Conservation (phyloP, 257 asterid genomes). For the Ilex aquifolium region DNA sequence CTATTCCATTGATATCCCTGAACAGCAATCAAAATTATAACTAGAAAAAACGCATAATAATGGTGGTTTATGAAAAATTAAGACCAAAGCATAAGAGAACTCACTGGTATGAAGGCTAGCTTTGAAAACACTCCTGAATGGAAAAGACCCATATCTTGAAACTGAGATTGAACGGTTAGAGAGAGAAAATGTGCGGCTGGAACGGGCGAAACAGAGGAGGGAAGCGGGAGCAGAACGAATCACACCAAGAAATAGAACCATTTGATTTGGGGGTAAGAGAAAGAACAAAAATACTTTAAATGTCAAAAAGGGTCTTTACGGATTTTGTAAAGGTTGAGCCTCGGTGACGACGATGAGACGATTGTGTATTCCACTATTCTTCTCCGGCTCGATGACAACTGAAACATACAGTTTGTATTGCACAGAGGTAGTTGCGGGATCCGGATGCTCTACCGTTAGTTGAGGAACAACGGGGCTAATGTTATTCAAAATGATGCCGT, state of each 20-base stretch:
- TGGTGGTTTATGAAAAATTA: not conserved
- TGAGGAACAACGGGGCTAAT: too few relatives aligned
- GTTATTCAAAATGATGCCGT: too few relatives aligned
- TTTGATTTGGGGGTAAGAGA: constrained; percentile 3
- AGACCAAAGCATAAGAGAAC: constrained; percentile 6
- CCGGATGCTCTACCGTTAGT: too few relatives aligned
- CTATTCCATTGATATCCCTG: too few relatives aligned
- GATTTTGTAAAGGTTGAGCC: not conserved
- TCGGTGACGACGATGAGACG: too few relatives aligned
- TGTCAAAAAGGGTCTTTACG: not conserved
- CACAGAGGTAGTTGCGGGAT: too few relatives aligned
- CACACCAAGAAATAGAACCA: constrained; percentile 44
- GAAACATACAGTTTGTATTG: too few relatives aligned
- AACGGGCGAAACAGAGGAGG: constrained; percentile 32
- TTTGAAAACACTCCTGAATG: constrained; percentile 26
- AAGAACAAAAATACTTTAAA: not conserved
- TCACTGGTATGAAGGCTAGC: constrained; percentile 58
- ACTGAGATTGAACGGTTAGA: constrained; percentile 19
- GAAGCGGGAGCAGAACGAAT: constrained; percentile 43
- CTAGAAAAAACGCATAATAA: too few relatives aligned
- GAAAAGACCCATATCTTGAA: constrained; percentile 29
- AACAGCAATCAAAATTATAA: too few relatives aligned
- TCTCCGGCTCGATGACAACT: too few relatives aligned
- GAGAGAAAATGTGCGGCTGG: constrained; percentile 27
- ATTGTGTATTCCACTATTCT: too few relatives aligned